Conservation (phyloP, 805 yeast genomes). For the Candida verbasci region DNA sequence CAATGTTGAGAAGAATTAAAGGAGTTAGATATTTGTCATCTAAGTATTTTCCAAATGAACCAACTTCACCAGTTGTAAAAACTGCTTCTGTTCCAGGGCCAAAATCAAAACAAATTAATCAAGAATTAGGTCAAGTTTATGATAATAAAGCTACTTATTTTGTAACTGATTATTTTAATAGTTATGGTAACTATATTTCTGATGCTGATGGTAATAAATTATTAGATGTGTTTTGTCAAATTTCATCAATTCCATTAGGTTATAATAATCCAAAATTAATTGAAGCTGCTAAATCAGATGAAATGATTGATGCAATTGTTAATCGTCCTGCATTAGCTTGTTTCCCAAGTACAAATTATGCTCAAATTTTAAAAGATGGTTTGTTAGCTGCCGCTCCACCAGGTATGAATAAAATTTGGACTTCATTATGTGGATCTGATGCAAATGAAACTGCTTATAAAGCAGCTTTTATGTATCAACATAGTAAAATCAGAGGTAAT, state of each 20-base stretch:
- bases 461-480: constrained; percentile 66
- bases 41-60: constrained; percentile 34
- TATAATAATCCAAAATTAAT: constrained; percentile 40
- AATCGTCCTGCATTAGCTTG: constrained; percentile 44
- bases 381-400: constrained; percentile 62
- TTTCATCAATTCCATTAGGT: constrained; percentile 40
- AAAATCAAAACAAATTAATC: constrained; percentile 22
- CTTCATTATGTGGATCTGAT: constrained; percentile 63
- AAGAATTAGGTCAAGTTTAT: constrained; percentile 33
- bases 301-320: constrained; percentile 37
- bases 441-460: constrained; percentile 70
- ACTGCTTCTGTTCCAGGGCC: constrained; percentile 38
- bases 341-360: constrained; percentile 48
- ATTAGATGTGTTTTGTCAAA: constrained; percentile 40
- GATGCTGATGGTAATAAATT: constrained; percentile 40
- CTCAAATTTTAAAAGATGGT: constrained; percentile 43
- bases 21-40: neutral
- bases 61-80: constrained; percentile 25
- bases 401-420: constrained; percentile 57
- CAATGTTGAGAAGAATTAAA: constrained; percentile 5
- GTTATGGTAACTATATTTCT: constrained; percentile 37
- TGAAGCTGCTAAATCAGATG: constrained; percentile 34
- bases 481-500: constrained; percentile 48
- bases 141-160: constrained; percentile 41
- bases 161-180: constrained; percentile 35